Base-by-base conservation (phyloP, 352 stramenopile genomes). In the Thalassiosira livingstoniorum region DNA sequence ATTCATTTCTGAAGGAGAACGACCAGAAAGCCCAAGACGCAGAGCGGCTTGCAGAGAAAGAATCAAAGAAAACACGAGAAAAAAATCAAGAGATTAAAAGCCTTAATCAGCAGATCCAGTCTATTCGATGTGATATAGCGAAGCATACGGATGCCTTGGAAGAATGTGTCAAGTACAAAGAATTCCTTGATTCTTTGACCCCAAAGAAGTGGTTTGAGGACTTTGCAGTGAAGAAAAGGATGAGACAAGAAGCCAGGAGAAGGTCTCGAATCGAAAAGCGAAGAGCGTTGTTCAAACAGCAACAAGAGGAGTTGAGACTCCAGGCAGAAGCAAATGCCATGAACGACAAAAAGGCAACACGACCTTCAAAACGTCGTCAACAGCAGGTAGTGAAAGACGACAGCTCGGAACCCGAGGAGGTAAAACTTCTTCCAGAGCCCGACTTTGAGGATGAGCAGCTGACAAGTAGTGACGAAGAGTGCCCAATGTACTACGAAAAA, bases 61-160 rank as follows among this genome's bases (percentile, higher is more conserved):
- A 98, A 53, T 45, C 42, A n/a, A 68, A 91, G 60, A 81, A 90
- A 31, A 98, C 98, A 83, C 93, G 93, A 4, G 95, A 98, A 64
- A 98, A 98, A 66, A 91, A 97, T 0, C 94, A 98, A 66, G 96
- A 98, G 64, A 97, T 99, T 80, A 98, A 98, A 78, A 96, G 96
- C 58, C 88, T 98, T 4, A 98, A 97, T 75, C 95, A 98, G 82
- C 95, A 98, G 82, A 98, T 98, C 75, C 95, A 99, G 75, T 80
- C 96, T 21, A 94, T 98, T 31, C 92, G 97, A 77, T 97, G 90
- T 76, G 95, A 98, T 65, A 98, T 98, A 91, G 96, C 91, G 42
- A 98, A 98, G 89, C 89, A 98, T 64, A 97, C 91, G 29, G 96
- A 98, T 64, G 94, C 97, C 69, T 90, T 99, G 5, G 96, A 98